Percentiles rank a stretch among this genome's conserved stretches.
Evolutionary conservation across 2,329 filamentous ascomycete species (phyloP).

Genomic region (Xylaria digitata): DNA sequence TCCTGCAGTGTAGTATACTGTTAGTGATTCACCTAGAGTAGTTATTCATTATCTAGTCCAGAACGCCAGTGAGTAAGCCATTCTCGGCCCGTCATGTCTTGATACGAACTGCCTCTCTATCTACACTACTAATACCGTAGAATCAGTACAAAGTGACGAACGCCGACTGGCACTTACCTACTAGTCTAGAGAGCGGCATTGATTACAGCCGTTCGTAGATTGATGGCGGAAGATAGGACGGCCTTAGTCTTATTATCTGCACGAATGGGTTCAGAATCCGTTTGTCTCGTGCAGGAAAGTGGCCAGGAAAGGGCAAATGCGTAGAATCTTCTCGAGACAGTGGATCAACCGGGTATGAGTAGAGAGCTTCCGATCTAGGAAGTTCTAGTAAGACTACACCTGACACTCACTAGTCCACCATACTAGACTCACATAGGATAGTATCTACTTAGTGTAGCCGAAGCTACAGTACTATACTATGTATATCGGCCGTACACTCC

Average conservation of each 20-base stretch:
- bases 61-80: too few species aligned
- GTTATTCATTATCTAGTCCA: too few species aligned
- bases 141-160: background rate
- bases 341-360: background rate
- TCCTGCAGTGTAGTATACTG: too few species aligned
- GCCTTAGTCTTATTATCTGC: background rate
- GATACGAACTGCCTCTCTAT: slow-evolving; percentile 5
- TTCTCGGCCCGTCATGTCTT: too few species aligned
- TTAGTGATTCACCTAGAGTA: too few species aligned
- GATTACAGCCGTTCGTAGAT: background rate
- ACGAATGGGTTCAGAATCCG: too few species aligned
- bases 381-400: background rate
- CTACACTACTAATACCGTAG: background rate
- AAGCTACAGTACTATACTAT: too few species aligned
- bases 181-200: background rate
- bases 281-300: too few species aligned
- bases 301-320: background rate
- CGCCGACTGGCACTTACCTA: background rate
- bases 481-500: too few species aligned
- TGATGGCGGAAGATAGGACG: background rate
- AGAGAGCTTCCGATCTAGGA: slow-evolving; percentile 20
- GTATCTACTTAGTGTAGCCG: too few species aligned
- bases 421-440: background rate
- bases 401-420: background rate
- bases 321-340: slow-evolving; percentile 30